Evolutionary conservation across 352 stramenopile genomes (phyloP), one percentile per base, ranked within the genome.

Genomic region (Pythium scleroteichum): DNA sequence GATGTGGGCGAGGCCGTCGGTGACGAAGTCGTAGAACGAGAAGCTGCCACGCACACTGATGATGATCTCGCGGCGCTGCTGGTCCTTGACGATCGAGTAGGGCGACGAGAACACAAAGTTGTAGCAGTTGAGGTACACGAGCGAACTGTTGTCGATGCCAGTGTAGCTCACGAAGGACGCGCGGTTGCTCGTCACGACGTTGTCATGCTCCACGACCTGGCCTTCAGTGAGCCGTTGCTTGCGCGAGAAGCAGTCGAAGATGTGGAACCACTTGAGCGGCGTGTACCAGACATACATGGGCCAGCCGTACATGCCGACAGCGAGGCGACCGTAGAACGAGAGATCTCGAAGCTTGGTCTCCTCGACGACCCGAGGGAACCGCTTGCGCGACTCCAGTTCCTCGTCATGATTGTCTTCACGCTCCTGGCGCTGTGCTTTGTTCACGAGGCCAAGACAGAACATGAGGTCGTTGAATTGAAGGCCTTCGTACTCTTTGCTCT

Each of bases 251-350:
- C 80, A 92, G 46, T 71, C 68, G 38, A 88, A 87, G 7, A 88
- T 64, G 27, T 77, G 78, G 69, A 88, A 86, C 75, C 78, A 90
- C 61, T 74, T 75, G 57, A 82, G 79, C 27, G 82, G 82, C 50
- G 79, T 79, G 65, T 89, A 90, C 78, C 76, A 89, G 6, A 90
- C 64, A 68, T 86, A 90, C 68, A 92, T 76, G 44, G 76, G 79
- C 82, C 82, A 92, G 38, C 83, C 83, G 53, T 92, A 92, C 65
- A 92, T 90, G 14, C 83, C 83, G 50, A 88, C 85, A 0, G 83
- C 78, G 38, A 90, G 65, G 33, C 73, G 73, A 24, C 77, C 83
- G 58, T 89, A 92, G 53, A 80, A 89, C 10, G 75, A 71, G 50
- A 88, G 49, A 53, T 90, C 78, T 0, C 59, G 59, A 0, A 92